A percentile compares a stretch with the other conserved stretches of the same genome.
These are phyloP conservation scores for Celoporthe dispersa DNA, from an alignment of 2,329 filamentous ascomycete species.

Conservation along the genomic window DNA sequence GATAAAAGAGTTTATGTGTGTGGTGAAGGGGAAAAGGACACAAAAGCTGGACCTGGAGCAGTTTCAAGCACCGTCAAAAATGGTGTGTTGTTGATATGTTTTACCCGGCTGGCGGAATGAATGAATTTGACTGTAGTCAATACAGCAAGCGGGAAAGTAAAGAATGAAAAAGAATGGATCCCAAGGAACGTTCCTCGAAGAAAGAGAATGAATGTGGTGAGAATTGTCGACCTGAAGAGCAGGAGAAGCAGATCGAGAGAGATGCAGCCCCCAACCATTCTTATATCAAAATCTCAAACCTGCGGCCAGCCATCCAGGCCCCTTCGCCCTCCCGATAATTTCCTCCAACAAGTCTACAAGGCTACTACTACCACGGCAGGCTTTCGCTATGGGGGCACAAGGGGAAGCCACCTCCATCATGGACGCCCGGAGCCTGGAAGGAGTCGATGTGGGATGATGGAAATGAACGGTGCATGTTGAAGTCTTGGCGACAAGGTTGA, in stretches of 20 bases:
- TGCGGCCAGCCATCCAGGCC: not conserved
- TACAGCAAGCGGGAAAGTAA: slow-evolving; percentile 22
- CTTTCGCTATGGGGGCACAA: not conserved
- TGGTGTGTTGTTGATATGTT: slow-evolving; percentile 6
- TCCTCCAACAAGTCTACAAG: not conserved
- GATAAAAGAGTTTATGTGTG: not conserved
- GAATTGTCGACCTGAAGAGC: slow-evolving; percentile 21
- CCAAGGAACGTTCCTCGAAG: slow-evolving; percentile 20
- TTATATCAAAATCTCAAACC: slow-evolving; percentile 23
- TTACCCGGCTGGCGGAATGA: slow-evolving; percentile 27
- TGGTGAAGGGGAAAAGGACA: not conserved
- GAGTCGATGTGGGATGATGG: slow-evolving; percentile 20
- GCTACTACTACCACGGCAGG: not conserved
- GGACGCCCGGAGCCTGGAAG: slow-evolving; percentile 6
- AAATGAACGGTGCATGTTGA: slow-evolving; percentile 23
- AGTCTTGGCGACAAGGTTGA: slow-evolving; percentile 25
- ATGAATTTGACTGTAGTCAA: slow-evolving; percentile 29
- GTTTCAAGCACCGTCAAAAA: slow-evolving; percentile 15
- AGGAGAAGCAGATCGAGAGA: slow-evolving; percentile 14
- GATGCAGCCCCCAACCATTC: slow-evolving; percentile 15
- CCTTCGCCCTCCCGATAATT: not conserved
- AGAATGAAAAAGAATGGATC: slow-evolving; percentile 26
- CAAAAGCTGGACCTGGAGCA: slow-evolving; percentile 15
- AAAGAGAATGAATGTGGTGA: slow-evolving; percentile 29
- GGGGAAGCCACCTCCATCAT: not conserved